Evolutionary conservation across 148 eudicot species (phyloP).

Genomic region (Salicornia ramosissima): DNA sequence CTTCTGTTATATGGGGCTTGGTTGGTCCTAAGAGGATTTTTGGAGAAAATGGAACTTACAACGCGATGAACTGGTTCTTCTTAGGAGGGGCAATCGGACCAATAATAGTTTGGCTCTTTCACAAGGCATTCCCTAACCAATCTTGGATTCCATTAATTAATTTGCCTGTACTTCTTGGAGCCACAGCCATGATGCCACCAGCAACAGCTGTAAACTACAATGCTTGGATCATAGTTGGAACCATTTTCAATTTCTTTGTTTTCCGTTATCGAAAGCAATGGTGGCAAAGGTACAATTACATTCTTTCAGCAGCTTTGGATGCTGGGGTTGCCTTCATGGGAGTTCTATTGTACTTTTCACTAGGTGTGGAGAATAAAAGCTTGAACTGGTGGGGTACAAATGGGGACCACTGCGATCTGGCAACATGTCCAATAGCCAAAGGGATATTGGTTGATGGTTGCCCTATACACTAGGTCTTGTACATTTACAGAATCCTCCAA

Average conservation of each 20-base stretch:
- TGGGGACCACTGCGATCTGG: slow-evolving; percentile 84
- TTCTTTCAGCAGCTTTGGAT: slow-evolving; percentile 90
- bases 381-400: slow-evolving; percentile 89
- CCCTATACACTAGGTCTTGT: slow-evolving; percentile 40
- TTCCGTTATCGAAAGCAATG: slow-evolving; percentile 77
- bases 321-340: slow-evolving; percentile 99
- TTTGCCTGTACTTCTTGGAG: slow-evolving; percentile 90
- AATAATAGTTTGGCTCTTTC: slow-evolving; percentile 72
- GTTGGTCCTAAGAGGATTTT: slow-evolving; percentile 90
- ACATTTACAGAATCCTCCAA: slow-evolving; percentile 2
- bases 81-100: slow-evolving; percentile 90
- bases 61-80: slow-evolving; percentile 92
- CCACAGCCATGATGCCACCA: slow-evolving; percentile 80
- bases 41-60: slow-evolving; percentile 69
- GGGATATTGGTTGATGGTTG: slow-evolving; percentile 73
- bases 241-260: slow-evolving; percentile 78
- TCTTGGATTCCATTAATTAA: slow-evolving; percentile 88
- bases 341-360: slow-evolving; percentile 63
- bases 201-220: slow-evolving; percentile 88
- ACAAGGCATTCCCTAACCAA: slow-evolving; percentile 78
- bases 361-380: slow-evolving; percentile 59
- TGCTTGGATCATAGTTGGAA: slow-evolving; percentile 79
- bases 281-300: slow-evolving; percentile 97
- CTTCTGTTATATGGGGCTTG: slow-evolving; percentile 96
- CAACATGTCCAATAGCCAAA: slow-evolving; percentile 83